Evolutionary conservation across 1,284 basidiomycete genomes (phyloP).

Genomic region (Baeospora myosura): DNA sequence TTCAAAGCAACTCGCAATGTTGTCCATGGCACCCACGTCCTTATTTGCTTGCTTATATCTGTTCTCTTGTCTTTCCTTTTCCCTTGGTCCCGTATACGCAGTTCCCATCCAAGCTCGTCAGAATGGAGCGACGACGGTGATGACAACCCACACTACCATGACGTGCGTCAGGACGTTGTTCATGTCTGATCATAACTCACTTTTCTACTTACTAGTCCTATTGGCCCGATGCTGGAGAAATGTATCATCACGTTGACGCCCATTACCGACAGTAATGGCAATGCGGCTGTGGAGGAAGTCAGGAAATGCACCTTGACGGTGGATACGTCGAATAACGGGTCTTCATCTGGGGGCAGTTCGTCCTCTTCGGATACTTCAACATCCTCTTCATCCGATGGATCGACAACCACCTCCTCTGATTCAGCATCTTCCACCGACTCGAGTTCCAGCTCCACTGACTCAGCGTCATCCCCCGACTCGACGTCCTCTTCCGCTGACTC

Average conservation of each 20-base stretch:
- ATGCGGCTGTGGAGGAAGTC: constrained; percentile 50
- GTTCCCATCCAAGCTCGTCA: constrained; percentile 16
- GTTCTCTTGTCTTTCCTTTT: constrained; percentile 19
- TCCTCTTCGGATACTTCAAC: constrained; percentile 12
- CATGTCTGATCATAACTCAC: neutral
- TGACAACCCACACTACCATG: constrained; percentile 14
- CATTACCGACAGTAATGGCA: constrained; percentile 38
- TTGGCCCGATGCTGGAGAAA: constrained; percentile 51
- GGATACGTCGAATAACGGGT: constrained; percentile 14
- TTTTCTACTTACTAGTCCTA: constrained; percentile 20
- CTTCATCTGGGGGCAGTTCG: constrained; percentile 14
- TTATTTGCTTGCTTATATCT: constrained; percentile 26
- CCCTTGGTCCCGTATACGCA: constrained; percentile 18
- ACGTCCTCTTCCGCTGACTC: constrained; percentile 10
- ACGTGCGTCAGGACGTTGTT: constrained; percentile 15
- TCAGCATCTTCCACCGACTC: constrained; percentile 11
- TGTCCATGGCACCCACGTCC: constrained; percentile 19
- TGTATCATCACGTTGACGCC: constrained; percentile 60
- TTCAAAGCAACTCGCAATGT: constrained; percentile 26
- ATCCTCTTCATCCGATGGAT: constrained; percentile 11
- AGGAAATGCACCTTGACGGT: constrained; percentile 45
- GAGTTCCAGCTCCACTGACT: neutral
- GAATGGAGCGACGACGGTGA: constrained; percentile 17
- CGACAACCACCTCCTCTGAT: constrained; percentile 13
- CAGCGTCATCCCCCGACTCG: constrained; percentile 8